Conservation (phyloP, 345 rosid genomes). For the Bruguiera parviflora region DNA sequence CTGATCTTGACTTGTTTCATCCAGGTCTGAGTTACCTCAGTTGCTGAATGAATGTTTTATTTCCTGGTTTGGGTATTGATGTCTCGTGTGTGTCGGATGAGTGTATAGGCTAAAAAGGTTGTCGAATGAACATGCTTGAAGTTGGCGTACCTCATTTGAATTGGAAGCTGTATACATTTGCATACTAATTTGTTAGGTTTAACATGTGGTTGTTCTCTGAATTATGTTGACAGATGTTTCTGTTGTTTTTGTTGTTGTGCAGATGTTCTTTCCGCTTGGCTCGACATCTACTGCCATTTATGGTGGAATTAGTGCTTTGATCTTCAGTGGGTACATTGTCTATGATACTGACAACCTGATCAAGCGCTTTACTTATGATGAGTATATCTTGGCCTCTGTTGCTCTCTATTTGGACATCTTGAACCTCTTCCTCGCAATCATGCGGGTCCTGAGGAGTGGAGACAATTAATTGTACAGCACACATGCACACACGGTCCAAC, state of each 20-base stretch:
- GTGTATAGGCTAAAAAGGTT: no score
- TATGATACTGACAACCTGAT: slow-evolving; percentile 88
- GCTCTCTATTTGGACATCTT: slow-evolving; percentile 87
- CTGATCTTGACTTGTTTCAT: slow-evolving; percentile 76
- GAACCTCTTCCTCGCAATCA: slow-evolving; percentile 81
- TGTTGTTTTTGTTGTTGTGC: slow-evolving; percentile 55
- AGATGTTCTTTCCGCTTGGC: slow-evolving; percentile 91
- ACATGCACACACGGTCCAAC: no score
- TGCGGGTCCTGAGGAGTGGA: slow-evolving; percentile 66
- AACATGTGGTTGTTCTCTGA: neutral
- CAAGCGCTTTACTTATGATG: slow-evolving; percentile 90
- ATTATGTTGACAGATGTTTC: neutral
- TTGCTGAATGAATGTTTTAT: neutral
- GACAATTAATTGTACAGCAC: slow-evolving; percentile 41
- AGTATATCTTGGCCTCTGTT: slow-evolving; percentile 85
- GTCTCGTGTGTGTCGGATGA: no score
- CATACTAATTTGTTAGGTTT: neutral
- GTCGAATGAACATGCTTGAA: no score
- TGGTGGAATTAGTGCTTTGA: slow-evolving; percentile 76
- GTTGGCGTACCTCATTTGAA: no score
- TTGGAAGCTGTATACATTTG: no score
- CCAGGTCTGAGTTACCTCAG: slow-evolving; percentile 53
- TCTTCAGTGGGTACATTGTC: slow-evolving; percentile 88
- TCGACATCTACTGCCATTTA: slow-evolving; percentile 67
- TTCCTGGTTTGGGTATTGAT: no score